These are phyloP conservation scores for Suillus spraguei DNA, from an alignment of 768 basidiomycete species.

Conservation along the genomic window DNA sequence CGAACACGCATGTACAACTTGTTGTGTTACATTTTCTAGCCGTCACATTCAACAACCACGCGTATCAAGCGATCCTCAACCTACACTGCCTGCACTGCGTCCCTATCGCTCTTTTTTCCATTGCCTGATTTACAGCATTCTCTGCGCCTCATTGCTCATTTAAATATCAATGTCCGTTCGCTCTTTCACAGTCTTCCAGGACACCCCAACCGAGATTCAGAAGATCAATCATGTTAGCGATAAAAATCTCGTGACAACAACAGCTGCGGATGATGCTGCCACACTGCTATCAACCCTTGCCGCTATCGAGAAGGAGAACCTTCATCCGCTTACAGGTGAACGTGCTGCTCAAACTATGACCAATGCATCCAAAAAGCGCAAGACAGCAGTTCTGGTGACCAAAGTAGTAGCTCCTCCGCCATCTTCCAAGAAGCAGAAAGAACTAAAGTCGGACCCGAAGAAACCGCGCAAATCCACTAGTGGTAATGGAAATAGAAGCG, in stretches of 20 bases:
- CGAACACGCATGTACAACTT: slow-evolving; percentile 24
- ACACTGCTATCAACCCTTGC: slow-evolving; percentile 39
- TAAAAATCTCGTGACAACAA: slow-evolving; percentile 24
- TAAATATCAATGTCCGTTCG: slow-evolving; percentile 51
- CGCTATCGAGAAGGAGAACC: slow-evolving; percentile 74
- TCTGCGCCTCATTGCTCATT: slow-evolving; percentile 14
- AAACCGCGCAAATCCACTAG: slow-evolving; percentile 51
- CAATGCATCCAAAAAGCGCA: slow-evolving; percentile 60
- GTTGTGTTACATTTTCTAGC: slow-evolving; percentile 16
- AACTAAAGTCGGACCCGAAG: slow-evolving; percentile 52
- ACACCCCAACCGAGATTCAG: slow-evolving; percentile 42
- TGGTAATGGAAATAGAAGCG: slow-evolving; percentile 26
- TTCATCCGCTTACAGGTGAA: slow-evolving; percentile 73
- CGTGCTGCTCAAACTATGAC: slow-evolving; percentile 44
- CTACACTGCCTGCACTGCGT: slow-evolving; percentile 11
- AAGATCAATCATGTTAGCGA: slow-evolving; percentile 33
- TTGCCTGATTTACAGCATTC: slow-evolving; percentile 9
- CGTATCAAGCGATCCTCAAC: slow-evolving; percentile 15
- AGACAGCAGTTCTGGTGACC: slow-evolving; percentile 58
- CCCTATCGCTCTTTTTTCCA: slow-evolving; percentile 12
- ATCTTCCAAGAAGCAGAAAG: slow-evolving; percentile 45
- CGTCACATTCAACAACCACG: slow-evolving; percentile 36
- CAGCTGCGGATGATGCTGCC: slow-evolving; percentile 28
- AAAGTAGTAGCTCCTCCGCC: slow-evolving; percentile 42
- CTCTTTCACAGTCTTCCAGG: slow-evolving; percentile 67